Conservation (phyloP, 129 eudicot genomes). For the Flaveria bidentis region DNA sequence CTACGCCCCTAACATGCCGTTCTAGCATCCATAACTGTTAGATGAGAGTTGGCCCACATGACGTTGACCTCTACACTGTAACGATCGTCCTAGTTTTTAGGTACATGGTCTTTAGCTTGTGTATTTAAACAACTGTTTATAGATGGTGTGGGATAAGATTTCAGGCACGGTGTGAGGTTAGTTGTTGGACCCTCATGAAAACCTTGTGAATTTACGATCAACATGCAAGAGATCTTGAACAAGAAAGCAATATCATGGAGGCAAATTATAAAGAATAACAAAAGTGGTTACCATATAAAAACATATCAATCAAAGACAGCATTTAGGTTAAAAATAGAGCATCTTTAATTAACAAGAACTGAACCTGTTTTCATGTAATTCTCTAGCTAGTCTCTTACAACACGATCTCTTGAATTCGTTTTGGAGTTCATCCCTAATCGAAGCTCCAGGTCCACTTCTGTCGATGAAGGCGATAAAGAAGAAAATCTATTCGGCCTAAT, state of each 20-base stretch:
- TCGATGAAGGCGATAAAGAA: conserved; percentile 17
- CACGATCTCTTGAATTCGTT: conserved; percentile 8
- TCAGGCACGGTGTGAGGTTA: no score
- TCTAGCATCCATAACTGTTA: no score
- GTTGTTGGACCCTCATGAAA: not conserved
- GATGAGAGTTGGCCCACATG: no score
- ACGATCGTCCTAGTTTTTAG: no score
- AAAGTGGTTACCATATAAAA: not conserved
- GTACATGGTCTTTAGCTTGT: no score
- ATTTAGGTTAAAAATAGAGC: not conserved
- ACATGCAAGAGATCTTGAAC: not conserved
- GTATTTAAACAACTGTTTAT: no score
- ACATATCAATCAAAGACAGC: not conserved
- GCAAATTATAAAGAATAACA: not conserved
- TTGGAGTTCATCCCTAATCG: conserved; percentile 47
- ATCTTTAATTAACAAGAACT: not conserved
- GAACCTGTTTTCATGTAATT: not conserved
- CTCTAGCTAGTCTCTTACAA: not conserved
- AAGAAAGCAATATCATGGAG: not conserved
- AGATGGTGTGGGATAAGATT: no score
- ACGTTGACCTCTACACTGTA: no score
- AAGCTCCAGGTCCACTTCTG: conserved; percentile 59
- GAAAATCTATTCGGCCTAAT: not conserved
- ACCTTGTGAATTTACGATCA: not conserved
- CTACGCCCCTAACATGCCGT: no score